Percentiles rank a stretch among this genome's conserved stretches.
phyloP scores from a whole-genome alignment of 1,139 yeast species.

The Debaryomyces sp. region DNA sequence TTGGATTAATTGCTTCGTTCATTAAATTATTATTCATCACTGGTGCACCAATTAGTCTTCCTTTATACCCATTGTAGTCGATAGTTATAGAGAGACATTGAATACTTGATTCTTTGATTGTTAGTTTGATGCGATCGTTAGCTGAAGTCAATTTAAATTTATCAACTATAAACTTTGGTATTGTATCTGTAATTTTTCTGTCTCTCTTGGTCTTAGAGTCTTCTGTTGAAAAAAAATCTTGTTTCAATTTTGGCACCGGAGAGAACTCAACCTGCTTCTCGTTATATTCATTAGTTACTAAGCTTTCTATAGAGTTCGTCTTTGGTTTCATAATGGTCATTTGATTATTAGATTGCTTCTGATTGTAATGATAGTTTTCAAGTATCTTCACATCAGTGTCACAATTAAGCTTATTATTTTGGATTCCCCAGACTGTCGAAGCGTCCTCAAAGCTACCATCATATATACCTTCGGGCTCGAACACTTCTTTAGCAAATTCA shows the following conservation, averaged over 20 bases:
- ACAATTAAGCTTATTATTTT: background rate
- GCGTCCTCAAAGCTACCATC: background rate
- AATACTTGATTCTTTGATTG: slow-evolving; percentile 12
- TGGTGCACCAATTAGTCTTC: slow-evolving; percentile 8
- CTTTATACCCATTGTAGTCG: slow-evolving; percentile 14
- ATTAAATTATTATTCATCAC: slow-evolving; percentile 7
- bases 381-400: background rate
- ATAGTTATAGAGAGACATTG: slow-evolving; percentile 14
- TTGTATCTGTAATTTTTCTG: slow-evolving; percentile 20
- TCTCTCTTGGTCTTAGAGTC: slow-evolving; percentile 28
- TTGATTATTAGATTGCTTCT: background rate
- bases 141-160: slow-evolving; percentile 16
- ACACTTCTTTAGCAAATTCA: background rate
- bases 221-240: slow-evolving; percentile 13
- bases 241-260: background rate
- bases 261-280: background rate
- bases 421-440: slow-evolving; percentile 1
- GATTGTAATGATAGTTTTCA: background rate
- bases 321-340: background rate
- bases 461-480: background rate
- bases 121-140: slow-evolving; percentile 13
- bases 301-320: background rate
- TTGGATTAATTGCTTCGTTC: slow-evolving; percentile 9
- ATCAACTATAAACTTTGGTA: slow-evolving; percentile 14
- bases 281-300: background rate